These are phyloP conservation scores for Gossypium trilobum DNA, from an alignment of 441 rosid genomes.

Conservation along the genomic window DNA sequence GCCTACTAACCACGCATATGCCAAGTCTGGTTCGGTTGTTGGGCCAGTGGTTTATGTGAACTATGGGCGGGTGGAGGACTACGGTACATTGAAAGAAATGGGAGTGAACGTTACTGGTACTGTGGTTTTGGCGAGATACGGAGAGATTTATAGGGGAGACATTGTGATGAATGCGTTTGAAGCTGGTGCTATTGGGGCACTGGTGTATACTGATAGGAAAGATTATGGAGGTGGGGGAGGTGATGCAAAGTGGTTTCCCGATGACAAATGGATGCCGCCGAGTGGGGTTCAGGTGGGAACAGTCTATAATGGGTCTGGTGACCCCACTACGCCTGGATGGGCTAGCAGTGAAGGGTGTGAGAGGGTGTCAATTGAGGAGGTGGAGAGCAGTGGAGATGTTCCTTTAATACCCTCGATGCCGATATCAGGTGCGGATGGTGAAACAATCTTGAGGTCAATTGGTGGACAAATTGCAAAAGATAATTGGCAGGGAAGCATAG, in stretches of 20 bases:
- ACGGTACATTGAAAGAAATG: conserved; percentile 34
- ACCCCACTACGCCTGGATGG: conserved; percentile 88
- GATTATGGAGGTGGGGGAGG: conserved; percentile 57
- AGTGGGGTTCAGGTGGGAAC: conserved; percentile 82
- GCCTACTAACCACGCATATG: conserved; percentile 66
- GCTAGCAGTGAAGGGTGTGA: conserved; percentile 62
- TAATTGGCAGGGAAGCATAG: conserved; percentile 60
- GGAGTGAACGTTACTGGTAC: conserved; percentile 43
- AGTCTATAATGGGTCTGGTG: conserved; percentile 54
- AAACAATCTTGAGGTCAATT: conserved; percentile 44
- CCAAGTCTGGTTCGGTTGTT: conserved; percentile 53
- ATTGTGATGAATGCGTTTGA: conserved; percentile 51
- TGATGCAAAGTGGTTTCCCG: conserved; percentile 53
- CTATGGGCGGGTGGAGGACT: conserved; percentile 71
- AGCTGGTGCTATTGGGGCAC: conserved; percentile 57
- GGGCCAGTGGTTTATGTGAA: conserved; percentile 63
- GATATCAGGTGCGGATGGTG: conserved; percentile 58
- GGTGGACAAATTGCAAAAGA: conserved; percentile 44
- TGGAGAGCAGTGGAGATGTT: conserved; percentile 42
- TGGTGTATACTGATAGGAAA: conserved; percentile 59
- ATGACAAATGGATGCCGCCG: conserved; percentile 68
- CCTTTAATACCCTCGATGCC: conserved; percentile 73
- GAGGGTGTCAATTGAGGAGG: conserved; percentile 62
- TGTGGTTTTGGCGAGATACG: conserved; percentile 55
- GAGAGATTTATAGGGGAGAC: conserved; percentile 66